phyloP scores from a whole-genome alignment of 176 grass and related monocot species.

The Lolium rigidum region DNA sequence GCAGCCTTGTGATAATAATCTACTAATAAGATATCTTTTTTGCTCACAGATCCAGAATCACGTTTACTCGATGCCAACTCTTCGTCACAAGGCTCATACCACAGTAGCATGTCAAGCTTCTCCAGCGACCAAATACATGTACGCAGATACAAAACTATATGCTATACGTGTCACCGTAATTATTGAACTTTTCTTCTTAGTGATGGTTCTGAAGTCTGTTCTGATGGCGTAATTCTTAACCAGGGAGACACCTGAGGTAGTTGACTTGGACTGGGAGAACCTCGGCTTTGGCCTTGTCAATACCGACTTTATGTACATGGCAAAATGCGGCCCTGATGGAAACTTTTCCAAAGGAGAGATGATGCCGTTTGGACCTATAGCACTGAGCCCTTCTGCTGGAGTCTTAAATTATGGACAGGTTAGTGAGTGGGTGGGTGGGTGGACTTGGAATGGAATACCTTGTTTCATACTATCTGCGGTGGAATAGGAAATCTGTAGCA shows the following conservation, averaged over 20 bases:
- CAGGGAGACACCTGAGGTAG: slow-evolving; percentile 56
- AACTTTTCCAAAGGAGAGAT: slow-evolving; percentile 75
- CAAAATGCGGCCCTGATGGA: slow-evolving; percentile 65
- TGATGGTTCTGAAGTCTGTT: not conserved
- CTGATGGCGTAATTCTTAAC: slow-evolving; percentile 20
- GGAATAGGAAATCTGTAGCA: not conserved
- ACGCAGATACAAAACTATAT: slow-evolving; percentile 34
- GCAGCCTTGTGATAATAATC: not conserved
- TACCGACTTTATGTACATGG: slow-evolving; percentile 84
- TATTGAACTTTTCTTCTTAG: not conserved
- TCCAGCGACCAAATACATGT: slow-evolving; percentile 54
- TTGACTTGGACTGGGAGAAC: slow-evolving; percentile 79
- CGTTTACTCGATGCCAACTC: slow-evolving; percentile 41
- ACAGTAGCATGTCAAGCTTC: slow-evolving; percentile 51
- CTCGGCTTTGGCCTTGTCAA: slow-evolving; percentile 73
- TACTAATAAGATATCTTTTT: not conserved
- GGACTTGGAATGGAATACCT: not conserved
- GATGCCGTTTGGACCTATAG: slow-evolving; percentile 65
- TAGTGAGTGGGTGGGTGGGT: slow-evolving; percentile 15
- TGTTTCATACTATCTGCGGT: not conserved
- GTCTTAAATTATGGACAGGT: slow-evolving; percentile 97
- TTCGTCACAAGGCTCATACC: slow-evolving; percentile 36
- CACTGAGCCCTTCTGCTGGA: slow-evolving; percentile 74
- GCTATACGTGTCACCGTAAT: too few relatives aligned
- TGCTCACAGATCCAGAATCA: slow-evolving; percentile 53